A percentile compares a stretch with the other conserved stretches of the same genome.
Evolutionary conservation across 495 filamentous ascomycete genomes (phyloP).

Genomic region (Penicillium ucsense): DNA sequence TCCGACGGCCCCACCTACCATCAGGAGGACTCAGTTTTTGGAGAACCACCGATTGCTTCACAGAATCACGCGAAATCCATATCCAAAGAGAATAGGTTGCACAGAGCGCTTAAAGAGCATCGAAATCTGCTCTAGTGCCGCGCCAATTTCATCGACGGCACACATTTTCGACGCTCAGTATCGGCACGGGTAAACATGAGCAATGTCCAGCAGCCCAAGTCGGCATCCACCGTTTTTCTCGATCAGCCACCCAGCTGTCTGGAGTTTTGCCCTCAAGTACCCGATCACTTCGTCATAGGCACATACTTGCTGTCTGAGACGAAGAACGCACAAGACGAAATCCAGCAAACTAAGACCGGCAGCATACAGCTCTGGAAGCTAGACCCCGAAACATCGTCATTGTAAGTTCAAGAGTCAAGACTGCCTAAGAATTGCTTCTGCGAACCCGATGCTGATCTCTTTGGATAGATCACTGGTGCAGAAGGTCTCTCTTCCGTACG

Average conservation of each 20-base stretch:
- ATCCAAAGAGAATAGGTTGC: too few relatives aligned
- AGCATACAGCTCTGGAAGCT: conserved; percentile 59
- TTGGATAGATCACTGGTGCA: conserved; percentile 23
- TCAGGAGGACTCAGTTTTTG: too few relatives aligned
- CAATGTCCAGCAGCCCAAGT: conserved; percentile 18
- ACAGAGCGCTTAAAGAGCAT: too few relatives aligned
- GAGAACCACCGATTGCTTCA: too few relatives aligned
- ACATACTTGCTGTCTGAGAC: conserved; percentile 68
- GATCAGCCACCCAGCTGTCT: conserved; percentile 73
- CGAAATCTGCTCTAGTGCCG: too few relatives aligned
- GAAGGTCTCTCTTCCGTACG: conserved; percentile 49
- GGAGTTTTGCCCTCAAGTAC: conserved; percentile 60
- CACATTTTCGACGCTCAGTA: too few relatives aligned
- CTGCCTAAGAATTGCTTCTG: too few relatives aligned
- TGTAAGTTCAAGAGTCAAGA: conserved; percentile 37
- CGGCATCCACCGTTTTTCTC: conserved; percentile 29
- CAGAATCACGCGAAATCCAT: too few relatives aligned
- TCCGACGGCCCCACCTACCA: too few relatives aligned
- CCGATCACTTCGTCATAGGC: conserved; percentile 67
- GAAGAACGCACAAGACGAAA: conserved; percentile 21
- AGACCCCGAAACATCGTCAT: conserved; percentile 20
- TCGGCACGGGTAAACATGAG: conserved; percentile 2
- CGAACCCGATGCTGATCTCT: not conserved
- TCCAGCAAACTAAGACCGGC: conserved; percentile 55
- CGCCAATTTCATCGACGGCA: too few relatives aligned